Evolutionary conservation across 306 rosid species (phyloP).

Genomic region (Echinosophora koreensis): DNA sequence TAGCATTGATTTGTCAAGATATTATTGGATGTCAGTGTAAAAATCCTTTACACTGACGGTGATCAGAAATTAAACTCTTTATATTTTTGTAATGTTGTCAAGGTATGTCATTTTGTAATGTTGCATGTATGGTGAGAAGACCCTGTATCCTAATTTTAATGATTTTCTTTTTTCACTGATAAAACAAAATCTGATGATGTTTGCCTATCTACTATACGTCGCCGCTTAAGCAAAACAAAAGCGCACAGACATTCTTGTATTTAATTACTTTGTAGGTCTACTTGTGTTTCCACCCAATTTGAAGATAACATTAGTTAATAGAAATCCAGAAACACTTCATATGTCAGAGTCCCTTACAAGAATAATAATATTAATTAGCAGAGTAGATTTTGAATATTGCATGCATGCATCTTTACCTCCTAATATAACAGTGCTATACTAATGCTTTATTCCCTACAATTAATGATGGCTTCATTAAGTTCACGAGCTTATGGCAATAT

Average conservation of each 20-base stretch:
- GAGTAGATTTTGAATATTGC: conserved; percentile 1
- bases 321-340: not conserved
- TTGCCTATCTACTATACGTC: not conserved
- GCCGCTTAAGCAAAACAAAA: conserved; percentile 10
- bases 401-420: not conserved
- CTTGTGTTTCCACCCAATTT: conserved; percentile 34
- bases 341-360: not conserved
- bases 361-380: not conserved
- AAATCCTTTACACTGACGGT: no score
- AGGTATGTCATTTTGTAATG: no score
- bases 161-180: no score
- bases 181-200: not conserved
- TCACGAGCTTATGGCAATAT: not conserved
- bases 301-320: conserved; percentile 4
- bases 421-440: no score
- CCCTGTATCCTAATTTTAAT: no score
- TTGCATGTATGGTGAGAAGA: no score
- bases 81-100: no score
- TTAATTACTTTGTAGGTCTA: not conserved
- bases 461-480: not conserved
- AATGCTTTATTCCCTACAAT: not conserved
- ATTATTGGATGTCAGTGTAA: no score
- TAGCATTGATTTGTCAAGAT: no score
- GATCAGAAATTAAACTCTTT: no score
- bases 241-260: not conserved